Evolutionary conservation across 2,329 filamentous ascomycete species (phyloP).

Genomic region (Trichoderma atroviride): DNA sequence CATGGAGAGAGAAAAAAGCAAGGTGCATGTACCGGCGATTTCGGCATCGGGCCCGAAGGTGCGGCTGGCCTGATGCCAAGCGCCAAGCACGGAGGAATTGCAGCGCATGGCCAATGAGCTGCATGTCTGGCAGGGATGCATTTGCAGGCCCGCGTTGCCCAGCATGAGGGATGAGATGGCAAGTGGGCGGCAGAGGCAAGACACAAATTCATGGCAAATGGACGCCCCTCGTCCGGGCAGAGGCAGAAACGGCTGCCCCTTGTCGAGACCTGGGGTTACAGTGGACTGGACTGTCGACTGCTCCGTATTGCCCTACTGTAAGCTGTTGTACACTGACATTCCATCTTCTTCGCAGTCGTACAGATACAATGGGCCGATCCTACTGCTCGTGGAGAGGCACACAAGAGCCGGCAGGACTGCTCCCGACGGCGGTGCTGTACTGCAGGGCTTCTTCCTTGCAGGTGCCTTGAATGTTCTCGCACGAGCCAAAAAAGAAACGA

Average conservation of each 20-base stretch:
- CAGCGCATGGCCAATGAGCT: constrained; percentile 7
- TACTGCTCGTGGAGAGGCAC: neutral
- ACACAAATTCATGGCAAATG: neutral
- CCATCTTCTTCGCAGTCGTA: neutral
- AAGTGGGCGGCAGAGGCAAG: neutral
- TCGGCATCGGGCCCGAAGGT: constrained; percentile 21
- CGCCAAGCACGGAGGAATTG: neutral
- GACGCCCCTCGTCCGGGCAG: neutral
- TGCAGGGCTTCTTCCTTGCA: neutral
- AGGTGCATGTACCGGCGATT: neutral
- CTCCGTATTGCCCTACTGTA: neutral
- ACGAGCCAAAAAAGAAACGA: neutral
- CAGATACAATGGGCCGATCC: neutral
- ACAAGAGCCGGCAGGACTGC: neutral
- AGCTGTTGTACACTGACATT: neutral
- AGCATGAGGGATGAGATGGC: neutral
- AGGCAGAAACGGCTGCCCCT: neutral
- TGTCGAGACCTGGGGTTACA: neutral
- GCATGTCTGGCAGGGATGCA: neutral
- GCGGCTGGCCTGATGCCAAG: constrained; percentile 17
- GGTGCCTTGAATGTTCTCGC: neutral
- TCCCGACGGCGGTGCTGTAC: neutral
- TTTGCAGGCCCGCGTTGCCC: neutral
- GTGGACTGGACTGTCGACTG: neutral
- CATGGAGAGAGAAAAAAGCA: neutral